Base-by-base conservation (phyloP, 345 rosid species). In the Aquilaria malaccensis region DNA sequence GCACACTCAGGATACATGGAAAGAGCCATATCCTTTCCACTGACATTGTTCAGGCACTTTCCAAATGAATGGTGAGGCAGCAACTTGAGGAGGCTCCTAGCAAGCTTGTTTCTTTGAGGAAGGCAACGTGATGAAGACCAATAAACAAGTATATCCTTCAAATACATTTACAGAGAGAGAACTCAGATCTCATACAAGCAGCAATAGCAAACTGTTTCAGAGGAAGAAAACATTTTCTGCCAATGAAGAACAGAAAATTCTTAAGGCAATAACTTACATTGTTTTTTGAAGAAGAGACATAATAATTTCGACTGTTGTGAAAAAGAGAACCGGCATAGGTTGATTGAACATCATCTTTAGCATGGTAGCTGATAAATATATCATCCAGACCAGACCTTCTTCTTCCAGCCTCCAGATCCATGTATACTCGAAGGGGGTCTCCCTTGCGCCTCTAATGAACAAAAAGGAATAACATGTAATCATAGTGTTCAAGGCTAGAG, bases 61-160 rank as follows among this genome's bases (percentile, higher is more conserved):
- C 98, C 98, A 43, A 89, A 89, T 60, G 98, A 89, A 61, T 89
- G 98, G 64, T 82, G 73, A 3, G 97, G 88, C n/a, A 93, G 63
- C 59, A 93, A 70, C 58, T 68, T 69, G 7, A 93, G 88, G 50
- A 93, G 75, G 55, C 76, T 74, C 70, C 67, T 82, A 3, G 98
- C 97, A 7, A 82, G 83, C 15, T 30, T 67, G 71, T 93, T 87
- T 74, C 98, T 77, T 70, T 67, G 77, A 65, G 89, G 15, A 62
- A 89, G 94, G 61, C 94, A 93, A 29, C 96, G 90, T 2, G 98
- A 93, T 30, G 98, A 93, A 55, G 98, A 89, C 97, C 98, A 93
- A 66, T 87, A 93, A 55, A 89, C 79, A 11, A 93, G 74, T 58
- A 83, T 70, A 72, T 89, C 94, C 97, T 83, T 57, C 50, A 61